These are phyloP conservation scores for Ophiostoma quercus DNA, from an alignment of 2,329 filamentous ascomycete species.

Conservation along the genomic window DNA sequence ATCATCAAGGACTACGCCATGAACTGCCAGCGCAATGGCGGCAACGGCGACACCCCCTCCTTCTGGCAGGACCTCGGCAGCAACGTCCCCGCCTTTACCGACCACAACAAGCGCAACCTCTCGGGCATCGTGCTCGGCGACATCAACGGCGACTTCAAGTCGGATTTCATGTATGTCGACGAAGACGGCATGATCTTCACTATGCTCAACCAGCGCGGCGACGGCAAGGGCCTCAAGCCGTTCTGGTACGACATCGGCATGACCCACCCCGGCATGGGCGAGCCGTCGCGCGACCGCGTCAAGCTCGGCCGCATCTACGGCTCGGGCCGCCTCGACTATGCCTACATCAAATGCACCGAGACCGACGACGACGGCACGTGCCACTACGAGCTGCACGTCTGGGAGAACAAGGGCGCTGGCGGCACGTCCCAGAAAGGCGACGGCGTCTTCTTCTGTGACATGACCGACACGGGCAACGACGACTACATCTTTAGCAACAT, in stretches of 20 bases:
- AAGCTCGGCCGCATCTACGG: slow-evolving; percentile 5
- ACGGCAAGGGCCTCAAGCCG: not conserved
- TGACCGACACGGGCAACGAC: not conserved
- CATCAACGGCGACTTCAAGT: slow-evolving; percentile 18
- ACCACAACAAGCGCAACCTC: not conserved
- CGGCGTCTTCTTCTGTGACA: slow-evolving; percentile 28
- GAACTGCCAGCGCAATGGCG: slow-evolving; percentile 35
- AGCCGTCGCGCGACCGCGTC: not conserved
- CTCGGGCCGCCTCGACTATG: not conserved
- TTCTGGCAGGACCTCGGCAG: slow-evolving; percentile 17
- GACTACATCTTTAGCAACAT: slow-evolving; percentile 29
- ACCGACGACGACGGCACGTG: slow-evolving; percentile 29
- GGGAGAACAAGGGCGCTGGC: slow-evolving; percentile 30
- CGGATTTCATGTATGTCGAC: slow-evolving; percentile 12
- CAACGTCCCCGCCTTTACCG: not conserved
- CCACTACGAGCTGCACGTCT: slow-evolving; percentile 24
- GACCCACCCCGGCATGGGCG: not conserved
- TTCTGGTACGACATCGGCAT: slow-evolving; percentile 4
- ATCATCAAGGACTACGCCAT: not conserved
- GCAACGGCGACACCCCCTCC: slow-evolving; percentile 30
- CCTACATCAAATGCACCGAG: slow-evolving; percentile 27
- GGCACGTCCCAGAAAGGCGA: slow-evolving; percentile 29
- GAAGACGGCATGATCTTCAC: not conserved
- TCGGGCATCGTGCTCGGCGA: not conserved
- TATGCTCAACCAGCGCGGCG: slow-evolving; percentile 11